Base-by-base conservation (phyloP, 768 basidiomycete genomes). In the Pulveroboletus sp. region DNA sequence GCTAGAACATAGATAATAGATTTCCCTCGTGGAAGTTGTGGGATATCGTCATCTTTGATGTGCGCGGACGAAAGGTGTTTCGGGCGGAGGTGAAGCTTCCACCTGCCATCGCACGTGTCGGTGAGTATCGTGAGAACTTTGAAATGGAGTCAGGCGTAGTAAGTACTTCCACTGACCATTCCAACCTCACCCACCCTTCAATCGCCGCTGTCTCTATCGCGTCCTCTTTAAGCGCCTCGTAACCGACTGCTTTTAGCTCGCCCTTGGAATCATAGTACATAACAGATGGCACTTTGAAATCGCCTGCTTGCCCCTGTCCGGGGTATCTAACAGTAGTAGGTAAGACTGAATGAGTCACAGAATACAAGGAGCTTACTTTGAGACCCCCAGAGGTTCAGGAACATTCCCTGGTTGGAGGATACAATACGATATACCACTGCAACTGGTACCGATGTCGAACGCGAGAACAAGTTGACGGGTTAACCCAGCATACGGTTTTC, bases 21-120 rank as follows among this genome's bases (percentile, higher is more conserved):
- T n/a, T n/a, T n/a, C 68, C 60, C 57, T 73, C 20, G 27, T 2
- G 77, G 78, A 4, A 79, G 65, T 1, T 68, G 64, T 1, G 72
- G 69, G 9, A 76, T n/a, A n/a, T n/a, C n/a, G n/a, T n/a, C n/a
- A n/a, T n/a, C n/a, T n/a, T n/a, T n/a, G n/a, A n/a, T n/a, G n/a
- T n/a, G n/a, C n/a, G n/a, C n/a, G n/a, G n/a, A n/a, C n/a, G n/a
- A n/a, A n/a, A n/a, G n/a, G n/a, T n/a, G n/a, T n/a, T n/a, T n/a
- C n/a, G n/a, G n/a, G n/a, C n/a, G n/a, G n/a, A n/a, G n/a, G n/a
- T n/a, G n/a, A n/a, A n/a, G n/a, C n/a, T n/a, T n/a, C n/a, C n/a
- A n/a, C n/a, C n/a, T n/a, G n/a, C n/a, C n/a, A n/a, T n/a, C n/a
- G n/a, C n/a, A n/a, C n/a, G n/a, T n/a, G n/a, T n/a, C n/a, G n/a